Evolutionary conservation across 139 green algal species (phyloP), one percentile per base, ranked within the genome.

Genomic region (Chlamydomonas eustigma): DNA sequence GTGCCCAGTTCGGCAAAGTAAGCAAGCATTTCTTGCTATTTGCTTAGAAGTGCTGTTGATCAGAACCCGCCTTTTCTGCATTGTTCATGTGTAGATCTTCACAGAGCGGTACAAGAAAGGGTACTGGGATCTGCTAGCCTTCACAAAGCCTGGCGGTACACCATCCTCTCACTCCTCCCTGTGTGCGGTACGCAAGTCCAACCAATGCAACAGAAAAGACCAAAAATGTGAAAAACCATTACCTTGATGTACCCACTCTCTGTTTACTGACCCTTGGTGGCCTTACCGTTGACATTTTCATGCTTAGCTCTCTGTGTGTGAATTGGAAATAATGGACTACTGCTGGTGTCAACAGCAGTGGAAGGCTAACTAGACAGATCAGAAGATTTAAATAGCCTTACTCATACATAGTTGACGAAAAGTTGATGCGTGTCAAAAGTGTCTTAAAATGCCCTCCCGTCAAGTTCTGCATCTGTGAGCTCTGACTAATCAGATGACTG

Each of bases 151-250:
- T n/a, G 95, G 95, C 34, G 95, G 95, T 76, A 99, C 98, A 95
- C 95, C 95, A 2, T 99, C 95, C 2, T 98, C 93, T 12, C 95
- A 99, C 83, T 96, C 95, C 1, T 84, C 94, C 0, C 86, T 99
- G 2, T 96, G 89, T 76, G 84, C 90, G 64, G 64, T 72, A 44
- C 5, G 22, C 22, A 30, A 68, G 58, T 68, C 4, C n/a, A 68
- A 6, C 5, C 58, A 68, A 30, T 68, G 22, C 58, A 6, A 34
- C 12, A n/a, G n/a, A 68, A 30, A n/a, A n/a, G n/a, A n/a, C 4
- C 58, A 28, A 22, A 58, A 58, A 68, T 37, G 5, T 4, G n/a
- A 68, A 37, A 30, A 18, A 6, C 18, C 58, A 68, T 6, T 6
- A 34, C 8, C 8, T 68, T 37, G 12, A 6, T 30, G n/a, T 34